These are phyloP conservation scores for Tranzscheliella williamsii DNA, from an alignment of 1,284 basidiomycete species.

Conservation along the genomic window DNA sequence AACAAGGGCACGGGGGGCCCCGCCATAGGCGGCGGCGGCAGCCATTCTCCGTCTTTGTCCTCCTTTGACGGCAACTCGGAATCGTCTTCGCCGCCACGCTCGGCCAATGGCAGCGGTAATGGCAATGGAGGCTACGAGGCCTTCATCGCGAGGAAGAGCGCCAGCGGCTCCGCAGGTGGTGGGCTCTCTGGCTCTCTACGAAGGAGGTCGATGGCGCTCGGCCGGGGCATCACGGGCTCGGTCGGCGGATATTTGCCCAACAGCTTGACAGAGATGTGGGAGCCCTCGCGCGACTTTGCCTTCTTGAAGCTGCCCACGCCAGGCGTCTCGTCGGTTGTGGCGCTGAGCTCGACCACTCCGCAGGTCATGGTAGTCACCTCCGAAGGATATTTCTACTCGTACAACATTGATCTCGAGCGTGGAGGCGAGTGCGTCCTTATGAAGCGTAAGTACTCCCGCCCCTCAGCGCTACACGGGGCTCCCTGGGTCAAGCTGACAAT, in stretches of 20 bases:
- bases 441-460: constrained; percentile 72
- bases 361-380: constrained; percentile 96
- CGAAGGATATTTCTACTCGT: constrained; percentile 92
- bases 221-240: constrained; percentile 62
- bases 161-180: not conserved
- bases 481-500: too few species aligned
- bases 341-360: constrained; percentile 71
- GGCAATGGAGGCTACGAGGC: constrained; percentile 61
- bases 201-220: constrained; percentile 68
- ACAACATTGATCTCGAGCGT: constrained; percentile 91
- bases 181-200: constrained; percentile 50
- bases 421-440: constrained; percentile 93
- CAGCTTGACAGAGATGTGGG: constrained; percentile 93
- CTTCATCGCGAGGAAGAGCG: constrained; percentile 57
- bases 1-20: constrained; percentile 28
- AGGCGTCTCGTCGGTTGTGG: constrained; percentile 65
- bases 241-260: constrained; percentile 89
- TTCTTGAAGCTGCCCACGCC: constrained; percentile 82
- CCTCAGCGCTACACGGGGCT: too few species aligned
- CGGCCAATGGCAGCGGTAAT: constrained; percentile 5
- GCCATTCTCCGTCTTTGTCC: constrained; percentile 3
- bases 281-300: constrained; percentile 92
- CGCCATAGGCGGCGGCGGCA: not conserved
- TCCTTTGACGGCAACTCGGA: constrained; percentile 15
- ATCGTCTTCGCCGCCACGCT: constrained; percentile 13